phyloP scores from a whole-genome alignment of 2,329 filamentous ascomycete species.

The Alternaria postmessia region DNA sequence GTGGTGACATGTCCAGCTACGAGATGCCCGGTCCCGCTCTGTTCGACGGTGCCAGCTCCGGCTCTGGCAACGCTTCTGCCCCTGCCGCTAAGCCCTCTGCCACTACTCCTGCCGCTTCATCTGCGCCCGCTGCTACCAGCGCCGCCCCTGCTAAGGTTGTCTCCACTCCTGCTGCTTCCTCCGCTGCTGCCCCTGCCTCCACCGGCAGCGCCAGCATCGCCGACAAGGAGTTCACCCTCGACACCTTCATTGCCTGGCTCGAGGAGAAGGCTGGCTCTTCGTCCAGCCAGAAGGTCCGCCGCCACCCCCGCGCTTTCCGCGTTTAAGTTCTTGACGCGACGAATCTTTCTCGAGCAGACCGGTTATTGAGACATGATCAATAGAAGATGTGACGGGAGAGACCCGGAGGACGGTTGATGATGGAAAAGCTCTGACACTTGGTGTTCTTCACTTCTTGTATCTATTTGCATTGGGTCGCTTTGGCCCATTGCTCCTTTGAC shows the following conservation, averaged over 20 bases:
- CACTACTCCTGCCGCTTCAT: conserved; percentile 1
- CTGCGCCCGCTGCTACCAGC: conserved; percentile 15
- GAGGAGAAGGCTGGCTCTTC: conserved; percentile 29
- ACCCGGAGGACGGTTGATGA: background rate
- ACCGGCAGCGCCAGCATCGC: conserved; percentile 6
- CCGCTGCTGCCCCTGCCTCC: conserved; percentile 1
- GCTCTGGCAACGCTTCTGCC: conserved; percentile 14
- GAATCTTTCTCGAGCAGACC: background rate
- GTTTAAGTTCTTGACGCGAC: conserved; percentile 5
- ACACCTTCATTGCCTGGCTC: conserved; percentile 36
- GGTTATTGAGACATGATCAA: background rate
- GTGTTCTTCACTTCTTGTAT: conserved; percentile 30
- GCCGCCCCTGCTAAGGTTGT: conserved; percentile 14
- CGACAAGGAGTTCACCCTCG: conserved; percentile 28
- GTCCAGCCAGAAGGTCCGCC: conserved; percentile 25
- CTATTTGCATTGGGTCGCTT: conserved; percentile 8
- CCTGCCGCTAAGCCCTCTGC: conserved; percentile 16
- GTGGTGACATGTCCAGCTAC: conserved; percentile 51
- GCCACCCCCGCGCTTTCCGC: conserved; percentile 30
- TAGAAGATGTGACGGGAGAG: background rate
- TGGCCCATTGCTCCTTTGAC: conserved; percentile 5
- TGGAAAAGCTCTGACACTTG: background rate
- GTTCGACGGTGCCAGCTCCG: conserved; percentile 32
- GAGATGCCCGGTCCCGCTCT: conserved; percentile 61
- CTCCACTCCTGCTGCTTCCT: conserved; percentile 10